Evolutionary conservation across 768 basidiomycete species (phyloP).

Genomic region (Tricholoma terreum): DNA sequence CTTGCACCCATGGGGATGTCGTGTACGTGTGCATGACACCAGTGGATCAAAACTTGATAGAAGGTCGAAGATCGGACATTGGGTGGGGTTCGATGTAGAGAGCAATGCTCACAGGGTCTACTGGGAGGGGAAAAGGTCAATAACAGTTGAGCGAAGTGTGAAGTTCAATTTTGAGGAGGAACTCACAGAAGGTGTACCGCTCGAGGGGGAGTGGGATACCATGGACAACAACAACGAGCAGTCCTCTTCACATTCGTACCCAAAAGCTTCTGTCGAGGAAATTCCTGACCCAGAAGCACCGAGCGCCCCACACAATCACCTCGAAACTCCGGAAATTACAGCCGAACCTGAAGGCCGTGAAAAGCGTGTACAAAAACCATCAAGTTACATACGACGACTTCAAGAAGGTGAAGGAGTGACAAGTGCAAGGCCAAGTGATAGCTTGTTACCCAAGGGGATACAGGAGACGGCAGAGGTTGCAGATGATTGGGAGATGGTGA

Average conservation of each 20-base stretch:
- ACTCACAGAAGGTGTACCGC: background rate
- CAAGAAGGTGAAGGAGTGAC: background rate
- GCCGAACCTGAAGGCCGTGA: background rate
- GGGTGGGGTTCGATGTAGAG: constrained; percentile 32
- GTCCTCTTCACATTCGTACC: background rate
- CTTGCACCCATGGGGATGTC: constrained; percentile 27
- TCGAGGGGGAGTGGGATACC: constrained; percentile 2
- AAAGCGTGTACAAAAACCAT: background rate
- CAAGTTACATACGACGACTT: background rate
- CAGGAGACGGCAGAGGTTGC: background rate
- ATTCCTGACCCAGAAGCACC: background rate
- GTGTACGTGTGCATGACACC: constrained; percentile 25
- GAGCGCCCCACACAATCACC: background rate
- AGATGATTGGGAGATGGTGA: constrained; percentile 1
- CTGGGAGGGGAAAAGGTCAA: constrained; percentile 24
- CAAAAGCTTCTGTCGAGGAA: background rate
- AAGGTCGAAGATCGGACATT: constrained; percentile 23
- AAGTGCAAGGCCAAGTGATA: background rate
- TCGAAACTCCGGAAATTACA: background rate
- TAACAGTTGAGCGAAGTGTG: constrained; percentile 26
- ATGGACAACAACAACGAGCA: background rate
- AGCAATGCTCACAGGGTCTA: constrained; percentile 31
- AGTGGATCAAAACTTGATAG: constrained; percentile 22
- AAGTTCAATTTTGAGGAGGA: background rate
- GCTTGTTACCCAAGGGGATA: background rate